These are phyloP conservation scores for Lichtheimia corymbifera DNA, from an alignment of 371 early-diverging fungal genomes.

Conservation along the genomic window DNA sequence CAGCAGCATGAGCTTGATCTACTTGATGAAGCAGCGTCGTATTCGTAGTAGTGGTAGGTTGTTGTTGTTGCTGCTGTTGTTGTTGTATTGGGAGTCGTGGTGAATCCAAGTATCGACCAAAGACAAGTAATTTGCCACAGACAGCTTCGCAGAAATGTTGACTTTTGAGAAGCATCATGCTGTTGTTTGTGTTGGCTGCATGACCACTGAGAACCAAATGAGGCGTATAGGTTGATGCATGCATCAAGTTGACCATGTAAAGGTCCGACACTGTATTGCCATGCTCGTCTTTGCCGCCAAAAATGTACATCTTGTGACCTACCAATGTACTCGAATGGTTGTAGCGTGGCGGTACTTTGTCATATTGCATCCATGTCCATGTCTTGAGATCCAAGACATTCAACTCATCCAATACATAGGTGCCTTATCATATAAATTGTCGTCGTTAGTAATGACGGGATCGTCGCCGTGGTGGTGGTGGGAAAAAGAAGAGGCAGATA, in stretches of 20 bases:
- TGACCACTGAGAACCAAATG: conserved; percentile 31
- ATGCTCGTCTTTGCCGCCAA: conserved; percentile 58
- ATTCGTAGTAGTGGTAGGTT: neutral
- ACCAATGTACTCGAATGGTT: conserved; percentile 60
- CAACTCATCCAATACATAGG: conserved; percentile 61
- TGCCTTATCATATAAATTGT: conserved; percentile 27
- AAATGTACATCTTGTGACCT: conserved; percentile 55
- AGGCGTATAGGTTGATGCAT: conserved; percentile 30
- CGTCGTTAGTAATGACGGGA: too few species aligned
- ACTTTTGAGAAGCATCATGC: conserved; percentile 58
- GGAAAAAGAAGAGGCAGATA: too few species aligned
- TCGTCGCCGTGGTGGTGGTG: too few species aligned
- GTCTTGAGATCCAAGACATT: conserved; percentile 54
- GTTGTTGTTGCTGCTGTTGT: neutral
- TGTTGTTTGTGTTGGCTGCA: conserved; percentile 16
- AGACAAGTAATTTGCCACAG: conserved; percentile 57
- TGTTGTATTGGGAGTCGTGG: conserved; percentile 27
- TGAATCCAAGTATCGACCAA: conserved; percentile 45
- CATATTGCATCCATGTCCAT: conserved; percentile 51
- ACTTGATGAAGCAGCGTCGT: neutral
- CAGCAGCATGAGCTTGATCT: neutral
- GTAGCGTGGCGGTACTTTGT: conserved; percentile 55
- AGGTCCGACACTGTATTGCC: conserved; percentile 62
- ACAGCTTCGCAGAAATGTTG: conserved; percentile 66
- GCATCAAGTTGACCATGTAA: conserved; percentile 49